These are phyloP conservation scores for Triglochin maritima DNA, from an alignment of 106 monocot genomes.

Conservation along the genomic window DNA sequence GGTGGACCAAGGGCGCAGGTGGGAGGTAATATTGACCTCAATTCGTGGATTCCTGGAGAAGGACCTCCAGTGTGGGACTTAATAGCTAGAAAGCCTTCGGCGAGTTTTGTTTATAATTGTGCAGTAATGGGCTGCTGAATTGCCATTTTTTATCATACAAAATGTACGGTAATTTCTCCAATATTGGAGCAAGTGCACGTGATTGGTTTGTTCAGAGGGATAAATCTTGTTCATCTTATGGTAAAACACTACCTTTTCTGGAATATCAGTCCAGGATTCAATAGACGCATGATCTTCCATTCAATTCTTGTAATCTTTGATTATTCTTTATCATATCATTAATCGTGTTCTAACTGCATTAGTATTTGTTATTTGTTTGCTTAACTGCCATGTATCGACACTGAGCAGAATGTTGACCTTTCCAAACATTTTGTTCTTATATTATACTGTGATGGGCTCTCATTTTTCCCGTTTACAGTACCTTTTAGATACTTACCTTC, in stretches of 20 bases:
- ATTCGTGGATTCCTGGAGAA: conserved; percentile 71
- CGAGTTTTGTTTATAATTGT: conserved; percentile 88
- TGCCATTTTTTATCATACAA: conserved; percentile 5
- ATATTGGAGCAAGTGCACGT: conserved; percentile 14
- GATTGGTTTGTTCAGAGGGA: conserved; percentile 14
- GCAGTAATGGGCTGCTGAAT: conserved; percentile 88
- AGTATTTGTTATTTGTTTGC: neutral
- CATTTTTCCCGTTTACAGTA: no score
- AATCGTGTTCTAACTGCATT: neutral
- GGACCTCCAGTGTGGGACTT: conserved; percentile 62
- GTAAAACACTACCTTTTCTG: conserved; percentile 19
- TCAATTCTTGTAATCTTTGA: conserved; percentile 1
- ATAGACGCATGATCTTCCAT: conserved; percentile 9
- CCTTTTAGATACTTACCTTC: no score
- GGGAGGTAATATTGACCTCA: conserved; percentile 70
- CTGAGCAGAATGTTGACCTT: neutral
- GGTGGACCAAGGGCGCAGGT: conserved; percentile 43
- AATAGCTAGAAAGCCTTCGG: conserved; percentile 60
- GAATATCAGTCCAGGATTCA: conserved; percentile 12
- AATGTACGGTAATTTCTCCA: conserved; percentile 3
- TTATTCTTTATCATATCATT: neutral
- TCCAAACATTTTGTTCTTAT: neutral
- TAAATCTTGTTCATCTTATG: conserved; percentile 9
- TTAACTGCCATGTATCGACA: neutral
- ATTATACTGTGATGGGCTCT: neutral